These are phyloP conservation scores for Ogataea zsoltii DNA, from an alignment of 805 yeast species.

Conservation along the genomic window DNA sequence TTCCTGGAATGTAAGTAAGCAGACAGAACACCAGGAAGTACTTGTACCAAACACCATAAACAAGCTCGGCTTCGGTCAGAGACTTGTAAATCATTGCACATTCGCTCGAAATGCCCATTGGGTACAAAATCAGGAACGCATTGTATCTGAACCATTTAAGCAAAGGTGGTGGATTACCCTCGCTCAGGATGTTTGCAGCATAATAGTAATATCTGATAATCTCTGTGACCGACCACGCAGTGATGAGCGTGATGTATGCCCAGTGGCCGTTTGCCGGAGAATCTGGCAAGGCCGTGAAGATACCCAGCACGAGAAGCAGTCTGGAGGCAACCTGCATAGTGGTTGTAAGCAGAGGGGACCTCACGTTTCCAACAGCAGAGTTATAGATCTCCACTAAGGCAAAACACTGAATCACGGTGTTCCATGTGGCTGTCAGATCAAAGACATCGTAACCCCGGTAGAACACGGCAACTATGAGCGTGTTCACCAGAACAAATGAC, in stretches of 20 bases:
- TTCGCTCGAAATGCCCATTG: slow-evolving; percentile 90
- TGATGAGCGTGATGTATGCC: slow-evolving; percentile 64
- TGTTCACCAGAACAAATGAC: slow-evolving; percentile 33
- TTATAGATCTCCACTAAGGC: slow-evolving; percentile 84
- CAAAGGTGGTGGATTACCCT: slow-evolving; percentile 53
- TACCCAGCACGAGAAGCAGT: slow-evolving; percentile 77
- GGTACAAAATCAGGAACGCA: slow-evolving; percentile 79
- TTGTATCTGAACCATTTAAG: slow-evolving; percentile 80
- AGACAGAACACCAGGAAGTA: slow-evolving; percentile 57
- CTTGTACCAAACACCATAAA: slow-evolving; percentile 51
- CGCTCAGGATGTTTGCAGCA: slow-evolving; percentile 59
- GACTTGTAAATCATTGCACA: slow-evolving; percentile 67
- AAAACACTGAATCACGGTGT: slow-evolving; percentile 69
- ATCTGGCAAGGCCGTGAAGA: slow-evolving; percentile 72
- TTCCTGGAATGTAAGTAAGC: slow-evolving; percentile 79
- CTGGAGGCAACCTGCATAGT: slow-evolving; percentile 86
- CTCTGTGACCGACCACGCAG: slow-evolving; percentile 96
- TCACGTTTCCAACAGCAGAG: slow-evolving; percentile 75
- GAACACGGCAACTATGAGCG: slow-evolving; percentile 19
- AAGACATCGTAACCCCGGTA: slow-evolving; percentile 69
- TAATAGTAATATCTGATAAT: slow-evolving; percentile 86
- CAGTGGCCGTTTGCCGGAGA: slow-evolving; percentile 61
- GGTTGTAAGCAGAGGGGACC: slow-evolving; percentile 83
- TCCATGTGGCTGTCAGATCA: slow-evolving; percentile 54
- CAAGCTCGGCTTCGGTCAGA: slow-evolving; percentile 62